These are phyloP conservation scores for Bipolaris zeicola DNA, from an alignment of 2,329 filamentous ascomycete species.

Conservation along the genomic window DNA sequence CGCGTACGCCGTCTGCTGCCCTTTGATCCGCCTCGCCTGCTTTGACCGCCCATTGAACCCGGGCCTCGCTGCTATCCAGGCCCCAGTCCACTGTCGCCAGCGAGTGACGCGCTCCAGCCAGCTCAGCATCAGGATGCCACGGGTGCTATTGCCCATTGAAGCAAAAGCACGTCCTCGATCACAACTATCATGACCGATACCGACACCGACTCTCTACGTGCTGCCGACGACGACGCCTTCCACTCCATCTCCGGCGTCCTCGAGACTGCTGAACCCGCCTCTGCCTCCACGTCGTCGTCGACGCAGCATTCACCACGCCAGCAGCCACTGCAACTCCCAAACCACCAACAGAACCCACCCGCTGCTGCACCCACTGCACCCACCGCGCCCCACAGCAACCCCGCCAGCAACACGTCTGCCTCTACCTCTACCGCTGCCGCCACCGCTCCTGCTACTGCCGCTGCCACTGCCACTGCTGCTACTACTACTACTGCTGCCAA, in stretches of 20 bases:
- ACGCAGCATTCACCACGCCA: background rate
- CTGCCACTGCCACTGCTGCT: constrained; percentile 19
- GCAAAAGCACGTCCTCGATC: constrained; percentile 23
- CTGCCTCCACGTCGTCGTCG: background rate
- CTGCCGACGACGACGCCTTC: constrained; percentile 36
- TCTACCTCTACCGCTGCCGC: constrained; percentile 15
- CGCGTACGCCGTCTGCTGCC: constrained; percentile 26
- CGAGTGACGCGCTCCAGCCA: constrained; percentile 19
- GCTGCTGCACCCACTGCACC: constrained; percentile 13
- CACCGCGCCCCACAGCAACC: constrained; percentile 9
- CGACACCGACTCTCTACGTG: constrained; percentile 11
- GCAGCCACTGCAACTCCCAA: constrained; percentile 12
- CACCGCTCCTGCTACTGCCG: constrained; percentile 10
- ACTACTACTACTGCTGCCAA: constrained; percentile 18
- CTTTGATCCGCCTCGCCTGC: constrained; percentile 17
- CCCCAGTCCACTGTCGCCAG: constrained; percentile 18
- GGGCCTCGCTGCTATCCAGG: constrained; percentile 32
- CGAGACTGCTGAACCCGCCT: constrained; percentile 47
- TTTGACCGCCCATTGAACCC: constrained; percentile 36
- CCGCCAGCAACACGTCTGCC: background rate
- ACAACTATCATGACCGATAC: constrained; percentile 37
- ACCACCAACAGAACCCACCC: constrained; percentile 6
- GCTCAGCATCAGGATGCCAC: constrained; percentile 45
- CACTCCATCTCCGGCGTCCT: constrained; percentile 45
- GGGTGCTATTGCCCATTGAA: constrained; percentile 28